A percentile compares a stretch with the other conserved stretches of the same genome.
phyloP scores from a whole-genome alignment of 2,329 filamentous ascomycete genomes.

The Alternaria ventricosa region DNA sequence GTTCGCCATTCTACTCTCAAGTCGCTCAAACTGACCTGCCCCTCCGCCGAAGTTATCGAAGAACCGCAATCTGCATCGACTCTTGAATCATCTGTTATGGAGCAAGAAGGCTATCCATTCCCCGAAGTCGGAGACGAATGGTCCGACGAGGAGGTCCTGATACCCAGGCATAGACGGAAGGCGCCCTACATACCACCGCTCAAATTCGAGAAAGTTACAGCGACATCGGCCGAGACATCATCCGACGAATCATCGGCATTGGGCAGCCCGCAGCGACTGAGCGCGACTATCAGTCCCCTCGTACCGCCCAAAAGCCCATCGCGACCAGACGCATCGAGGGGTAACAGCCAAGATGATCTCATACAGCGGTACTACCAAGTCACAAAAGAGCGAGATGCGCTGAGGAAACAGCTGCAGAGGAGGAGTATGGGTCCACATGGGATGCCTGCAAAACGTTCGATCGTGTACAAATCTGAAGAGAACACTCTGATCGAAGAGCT shows the following conservation, averaged over 20 bases:
- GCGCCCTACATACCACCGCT: constrained; percentile 39
- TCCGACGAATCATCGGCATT: constrained; percentile 35
- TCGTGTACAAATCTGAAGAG: constrained; percentile 45
- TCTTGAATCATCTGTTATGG: constrained; percentile 23
- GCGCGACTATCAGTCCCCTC: constrained; percentile 31
- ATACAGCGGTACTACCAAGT: constrained; percentile 48
- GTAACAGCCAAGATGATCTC: constrained; percentile 47
- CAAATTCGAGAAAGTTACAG: constrained; percentile 29
- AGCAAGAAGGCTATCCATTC: constrained; percentile 35
- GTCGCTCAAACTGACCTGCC: constrained; percentile 46
- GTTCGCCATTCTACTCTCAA: constrained; percentile 46
- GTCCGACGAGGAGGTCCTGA: constrained; percentile 47
- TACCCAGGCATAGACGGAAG: constrained; percentile 38
- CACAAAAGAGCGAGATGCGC: constrained; percentile 46
- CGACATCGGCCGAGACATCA: constrained; percentile 30
- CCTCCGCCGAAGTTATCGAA: constrained; percentile 43
- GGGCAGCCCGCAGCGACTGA: constrained; percentile 28
- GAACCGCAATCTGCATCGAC: constrained; percentile 24
- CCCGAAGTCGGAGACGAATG: constrained; percentile 43
- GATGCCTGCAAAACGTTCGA: constrained; percentile 31
- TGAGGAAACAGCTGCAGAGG: constrained; percentile 46
- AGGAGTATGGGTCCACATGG: constrained; percentile 41
- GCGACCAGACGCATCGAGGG: constrained; percentile 37
- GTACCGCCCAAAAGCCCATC: constrained; percentile 48
- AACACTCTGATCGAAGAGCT: constrained; percentile 46